Percentiles rank a stretch among this genome's conserved stretches.
Conservation (phyloP, 2,329 filamentous ascomycete species). For the Aspergillus floridensis region DNA sequence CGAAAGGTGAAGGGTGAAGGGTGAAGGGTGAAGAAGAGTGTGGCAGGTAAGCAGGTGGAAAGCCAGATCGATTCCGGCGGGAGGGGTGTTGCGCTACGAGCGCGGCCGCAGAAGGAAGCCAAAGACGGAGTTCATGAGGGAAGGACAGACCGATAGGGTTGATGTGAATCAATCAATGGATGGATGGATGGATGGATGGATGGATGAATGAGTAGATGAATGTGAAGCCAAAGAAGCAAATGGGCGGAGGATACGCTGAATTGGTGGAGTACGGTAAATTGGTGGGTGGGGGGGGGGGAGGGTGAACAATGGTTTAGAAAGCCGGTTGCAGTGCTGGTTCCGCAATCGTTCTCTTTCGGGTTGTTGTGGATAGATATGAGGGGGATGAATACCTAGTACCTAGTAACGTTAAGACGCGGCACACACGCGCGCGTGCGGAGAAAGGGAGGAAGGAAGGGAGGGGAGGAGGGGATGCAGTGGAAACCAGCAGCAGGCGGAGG, state of each 20-base stretch:
- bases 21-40: no score
- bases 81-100: slow-evolving; percentile 9
- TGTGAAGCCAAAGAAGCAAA: slow-evolving; percentile 5
- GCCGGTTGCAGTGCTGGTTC: not conserved
- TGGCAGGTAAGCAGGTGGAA: not conserved
- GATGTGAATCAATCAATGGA: not conserved
- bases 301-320: not conserved
- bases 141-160: not conserved
- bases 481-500: not conserved
- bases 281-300: no score
- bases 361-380: not conserved
- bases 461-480: slow-evolving; percentile 1
- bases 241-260: not conserved
- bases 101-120: slow-evolving; percentile 11
- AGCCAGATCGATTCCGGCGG: not conserved
- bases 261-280: not conserved
- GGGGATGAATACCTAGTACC: slow-evolving; percentile 1
- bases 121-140: slow-evolving; percentile 9
- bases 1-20: no score
- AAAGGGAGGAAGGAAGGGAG: not conserved
- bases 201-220: not conserved
- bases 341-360: not conserved
- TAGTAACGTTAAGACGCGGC: not conserved
- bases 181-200: not conserved
- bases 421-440: slow-evolving; percentile 5